phyloP scores from a whole-genome alignment of 2,329 filamentous ascomycete species.

The Emericellopsis cladophorae region DNA sequence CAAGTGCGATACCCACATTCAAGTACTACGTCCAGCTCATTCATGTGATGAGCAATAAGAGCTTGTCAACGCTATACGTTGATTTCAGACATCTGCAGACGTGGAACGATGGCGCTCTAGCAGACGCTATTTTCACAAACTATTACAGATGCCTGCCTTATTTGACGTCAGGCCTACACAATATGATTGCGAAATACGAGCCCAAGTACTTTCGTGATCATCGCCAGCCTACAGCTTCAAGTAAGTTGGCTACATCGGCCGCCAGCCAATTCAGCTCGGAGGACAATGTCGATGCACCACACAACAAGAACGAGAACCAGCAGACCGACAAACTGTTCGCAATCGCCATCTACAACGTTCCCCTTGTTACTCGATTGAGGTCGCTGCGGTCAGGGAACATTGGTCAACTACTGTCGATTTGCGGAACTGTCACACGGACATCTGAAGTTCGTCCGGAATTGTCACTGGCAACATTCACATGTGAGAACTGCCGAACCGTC shows the following conservation, averaged over 20 bases:
- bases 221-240: conserved; percentile 68
- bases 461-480: conserved; percentile 83
- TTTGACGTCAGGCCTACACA: conserved; percentile 77
- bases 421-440: conserved; percentile 89
- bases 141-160: conserved; percentile 96
- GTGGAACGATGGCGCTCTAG: conserved; percentile 67
- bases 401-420: conserved; percentile 87
- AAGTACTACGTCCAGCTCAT: conserved; percentile 81
- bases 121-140: conserved; percentile 74
- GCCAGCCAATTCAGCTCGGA: conserved; percentile 48
- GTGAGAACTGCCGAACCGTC: conserved; percentile 73
- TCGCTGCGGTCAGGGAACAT: conserved; percentile 82
- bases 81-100: conserved; percentile 75
- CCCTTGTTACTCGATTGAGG: conserved; percentile 74
- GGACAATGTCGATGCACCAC: conserved; percentile 53
- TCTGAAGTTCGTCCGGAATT: conserved; percentile 94
- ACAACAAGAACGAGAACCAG: conserved; percentile 79
- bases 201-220: conserved; percentile 90
- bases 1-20: conserved; percentile 61
- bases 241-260: conserved; percentile 57
- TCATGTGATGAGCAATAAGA: conserved; percentile 59
- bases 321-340: conserved; percentile 96
- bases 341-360: conserved; percentile 85
- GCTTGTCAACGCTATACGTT: conserved; percentile 76
- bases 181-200: conserved; percentile 88